Percentiles rank a stretch among this genome's conserved stretches.
These are phyloP conservation scores for Chalciporus sp. DNA, from an alignment of 1,284 basidiomycete genomes.

Conservation along the genomic window DNA sequence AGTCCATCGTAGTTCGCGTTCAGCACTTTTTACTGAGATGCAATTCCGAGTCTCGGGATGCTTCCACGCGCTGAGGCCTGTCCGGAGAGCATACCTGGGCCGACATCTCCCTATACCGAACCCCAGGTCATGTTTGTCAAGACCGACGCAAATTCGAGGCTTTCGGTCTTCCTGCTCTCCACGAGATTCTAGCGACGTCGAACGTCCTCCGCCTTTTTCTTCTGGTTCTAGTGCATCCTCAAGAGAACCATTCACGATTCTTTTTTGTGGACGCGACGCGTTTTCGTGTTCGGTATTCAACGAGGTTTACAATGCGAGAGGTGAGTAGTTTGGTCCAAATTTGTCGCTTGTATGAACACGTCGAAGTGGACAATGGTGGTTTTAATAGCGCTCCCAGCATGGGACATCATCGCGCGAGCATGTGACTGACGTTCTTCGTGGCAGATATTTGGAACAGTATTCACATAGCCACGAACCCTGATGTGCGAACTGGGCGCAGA, in stretches of 20 bases:
- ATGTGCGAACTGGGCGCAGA: slow-evolving; percentile 40
- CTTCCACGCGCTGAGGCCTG: not conserved
- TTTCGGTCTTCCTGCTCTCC: not conserved
- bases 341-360: not conserved
- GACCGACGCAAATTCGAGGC: not conserved
- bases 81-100: not conserved
- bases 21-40: not conserved
- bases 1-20: not conserved
- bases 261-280: slow-evolving; percentile 59
- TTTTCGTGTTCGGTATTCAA: slow-evolving; percentile 57
- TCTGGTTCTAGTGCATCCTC: not conserved
- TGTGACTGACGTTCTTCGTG: slow-evolving; percentile 12
- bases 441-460: slow-evolving; percentile 33
- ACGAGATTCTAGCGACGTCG: not conserved
- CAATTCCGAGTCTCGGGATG: not conserved
- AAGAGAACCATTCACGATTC: slow-evolving; percentile 42
- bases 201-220: not conserved
- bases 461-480: slow-evolving; percentile 50
- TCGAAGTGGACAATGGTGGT: not conserved
- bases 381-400: not conserved
- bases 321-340: slow-evolving; percentile 29
- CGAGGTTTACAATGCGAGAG: slow-evolving; percentile 41
- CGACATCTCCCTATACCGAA: not conserved
- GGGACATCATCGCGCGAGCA: not conserved
- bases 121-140: not conserved